Evolutionary conservation across 805 yeast species (phyloP), one percentile per base, ranked within the genome.

Genomic region (Metschnikowia orientalis): DNA sequence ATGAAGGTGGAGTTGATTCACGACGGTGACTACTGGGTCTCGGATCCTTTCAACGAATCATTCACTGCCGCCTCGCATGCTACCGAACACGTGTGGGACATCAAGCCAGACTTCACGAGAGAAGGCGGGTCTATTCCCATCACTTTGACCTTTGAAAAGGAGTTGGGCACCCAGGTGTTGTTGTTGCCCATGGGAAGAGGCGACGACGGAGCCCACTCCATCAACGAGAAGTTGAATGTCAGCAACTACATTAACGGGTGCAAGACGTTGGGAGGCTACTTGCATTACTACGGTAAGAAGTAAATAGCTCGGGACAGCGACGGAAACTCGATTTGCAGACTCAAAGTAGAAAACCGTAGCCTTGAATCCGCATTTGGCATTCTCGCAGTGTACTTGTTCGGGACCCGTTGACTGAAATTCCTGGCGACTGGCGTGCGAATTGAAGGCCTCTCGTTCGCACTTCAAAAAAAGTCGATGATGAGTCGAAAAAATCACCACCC

Each of bases 71-170:
- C 97, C 25, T 75, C 83, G 34, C 77, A 81, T 59, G 98, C 98
- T 37, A 92, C 98, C 26, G 81, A 88, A 60, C 79, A 80, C 33
- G 98, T 92, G 19, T 92, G 95, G 89, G 81, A 85, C 45, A 77
- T 90, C 28, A 94, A 86, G 43, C 98, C 98, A 21, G 98, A 92
- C 63, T 77, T 86, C 57, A 94, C 97, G 24, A 81, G 99, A 69
- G 99, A 92, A 68, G 99, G 99, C 53, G 99, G 99, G 23, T 89
- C 97, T 4, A 92, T 92, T 55, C 99, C 99, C 45, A 89, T 92
- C 59, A 90, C 99, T 14, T 64, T 92, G 47, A 82, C 95, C 21
- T 92, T 92, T 64, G 96, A 92, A 69, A 73, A 88, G 52, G 79
- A 78, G 56, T 73, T 92, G 53, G 79, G 84, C 50, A 84, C 94